A percentile compares a stretch with the other conserved stretches of the same genome.
phyloP scores from a whole-genome alignment of 164 flowering plant species.

The Umbellularia californica region DNA sequence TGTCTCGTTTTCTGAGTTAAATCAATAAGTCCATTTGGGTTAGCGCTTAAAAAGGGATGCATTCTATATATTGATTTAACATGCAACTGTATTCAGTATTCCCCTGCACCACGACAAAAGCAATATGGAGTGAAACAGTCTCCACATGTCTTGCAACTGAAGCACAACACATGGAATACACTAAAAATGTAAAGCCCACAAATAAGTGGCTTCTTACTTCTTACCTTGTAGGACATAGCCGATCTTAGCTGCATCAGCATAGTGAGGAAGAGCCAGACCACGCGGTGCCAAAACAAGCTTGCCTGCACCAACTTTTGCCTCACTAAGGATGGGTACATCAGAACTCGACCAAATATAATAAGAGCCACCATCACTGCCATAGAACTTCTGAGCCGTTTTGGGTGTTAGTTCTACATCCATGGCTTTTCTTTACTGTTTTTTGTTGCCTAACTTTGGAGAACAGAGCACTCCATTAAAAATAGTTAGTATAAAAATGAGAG shows the following conservation, averaged over 20 bases:
- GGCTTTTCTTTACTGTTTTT: not conserved
- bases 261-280: constrained; percentile 67
- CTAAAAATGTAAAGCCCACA: not conserved
- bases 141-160: no score
- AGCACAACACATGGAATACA: not conserved
- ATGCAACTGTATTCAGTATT: no score
- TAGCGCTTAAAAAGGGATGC: no score
- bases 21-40: no score
- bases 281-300: constrained; percentile 42
- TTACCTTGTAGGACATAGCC: constrained; percentile 71
- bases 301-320: constrained; percentile 63
- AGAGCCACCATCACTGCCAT: constrained; percentile 53
- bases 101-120: no score
- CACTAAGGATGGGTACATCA: constrained; percentile 50
- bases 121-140: no score
- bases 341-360: constrained; percentile 54
- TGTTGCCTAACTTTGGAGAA: not conserved
- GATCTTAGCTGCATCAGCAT: constrained; percentile 70
- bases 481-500: no score
- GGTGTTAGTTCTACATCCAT: constrained; percentile 63
- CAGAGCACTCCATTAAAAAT: not conserved
- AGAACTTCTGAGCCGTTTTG: constrained; percentile 37
- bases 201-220: not conserved
- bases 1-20: no score
- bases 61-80: no score